Conservation (phyloP, 2,329 filamentous ascomycete genomes). For the Penicillium sp. region DNA sequence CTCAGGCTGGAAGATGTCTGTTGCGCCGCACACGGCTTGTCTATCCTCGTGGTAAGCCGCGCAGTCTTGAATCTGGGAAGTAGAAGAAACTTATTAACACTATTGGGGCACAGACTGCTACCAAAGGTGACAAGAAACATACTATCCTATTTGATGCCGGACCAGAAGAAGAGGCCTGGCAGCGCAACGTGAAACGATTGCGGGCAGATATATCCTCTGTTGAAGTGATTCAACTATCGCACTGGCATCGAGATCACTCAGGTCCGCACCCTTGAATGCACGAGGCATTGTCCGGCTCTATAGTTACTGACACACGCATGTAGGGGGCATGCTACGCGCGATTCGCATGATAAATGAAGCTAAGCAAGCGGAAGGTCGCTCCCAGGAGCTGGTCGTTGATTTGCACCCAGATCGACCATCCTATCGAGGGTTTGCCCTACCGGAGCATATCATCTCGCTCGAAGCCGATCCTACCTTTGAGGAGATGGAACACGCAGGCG, state of each 20-base stretch:
- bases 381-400: conserved; percentile 44
- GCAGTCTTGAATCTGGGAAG: neutral
- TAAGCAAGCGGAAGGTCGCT: conserved; percentile 27
- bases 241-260: conserved; percentile 60
- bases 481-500: conserved; percentile 50
- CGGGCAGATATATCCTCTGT: conserved; percentile 45
- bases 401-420: conserved; percentile 56
- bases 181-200: conserved; percentile 51
- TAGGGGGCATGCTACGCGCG: conserved; percentile 53
- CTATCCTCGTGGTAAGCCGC: conserved; percentile 51
- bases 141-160: conserved; percentile 57
- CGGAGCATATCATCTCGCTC: conserved; percentile 48
- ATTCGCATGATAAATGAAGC: conserved; percentile 50
- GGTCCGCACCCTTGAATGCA: conserved; percentile 31
- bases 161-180: conserved; percentile 54
- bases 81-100: neutral
- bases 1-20: conserved; percentile 54
- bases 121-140: conserved; percentile 46
- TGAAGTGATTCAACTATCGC: conserved; percentile 53
- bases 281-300: neutral
- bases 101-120: conserved; percentile 45
- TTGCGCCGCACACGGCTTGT: conserved; percentile 58
- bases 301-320: neutral
- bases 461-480: conserved; percentile 56
- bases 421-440: conserved; percentile 51